Evolutionary conservation across 768 basidiomycete species (phyloP).

Genomic region (Daedalea quercina): DNA sequence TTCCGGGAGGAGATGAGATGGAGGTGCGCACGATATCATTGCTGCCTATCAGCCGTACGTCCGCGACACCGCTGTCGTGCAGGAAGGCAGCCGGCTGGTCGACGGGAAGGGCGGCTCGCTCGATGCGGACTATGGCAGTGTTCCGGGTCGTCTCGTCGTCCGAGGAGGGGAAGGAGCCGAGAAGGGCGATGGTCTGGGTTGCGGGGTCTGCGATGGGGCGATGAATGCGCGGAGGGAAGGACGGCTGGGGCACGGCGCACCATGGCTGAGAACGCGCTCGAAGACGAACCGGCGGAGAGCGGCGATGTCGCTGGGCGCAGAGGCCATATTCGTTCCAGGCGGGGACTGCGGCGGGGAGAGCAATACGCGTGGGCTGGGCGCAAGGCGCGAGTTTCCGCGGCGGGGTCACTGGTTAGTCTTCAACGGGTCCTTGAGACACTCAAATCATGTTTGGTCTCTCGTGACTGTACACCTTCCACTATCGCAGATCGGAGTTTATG

Average conservation of each 20-base stretch:
- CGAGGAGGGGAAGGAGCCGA: slow-evolving; percentile 51
- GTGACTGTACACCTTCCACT: too few relatives aligned
- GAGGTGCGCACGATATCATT: slow-evolving; percentile 59
- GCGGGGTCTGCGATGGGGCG: slow-evolving; percentile 39
- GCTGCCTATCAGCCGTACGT: slow-evolving; percentile 42
- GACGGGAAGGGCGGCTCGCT: slow-evolving; percentile 63
- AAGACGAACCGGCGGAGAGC: slow-evolving; percentile 45
- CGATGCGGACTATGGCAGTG: slow-evolving; percentile 65
- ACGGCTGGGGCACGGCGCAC: slow-evolving; percentile 14
- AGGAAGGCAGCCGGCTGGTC: slow-evolving; percentile 33
- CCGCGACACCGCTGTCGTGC: slow-evolving; percentile 28
- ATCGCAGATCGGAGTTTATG: too few relatives aligned
- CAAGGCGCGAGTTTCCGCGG: too few relatives aligned
- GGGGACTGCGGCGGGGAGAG: too few relatives aligned
- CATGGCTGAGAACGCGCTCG: slow-evolving; percentile 51
- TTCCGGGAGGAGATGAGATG: background rate
- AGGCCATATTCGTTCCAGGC: too few relatives aligned
- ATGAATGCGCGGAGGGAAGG: too few relatives aligned
- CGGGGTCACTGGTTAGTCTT: too few relatives aligned
- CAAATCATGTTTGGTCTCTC: too few relatives aligned
- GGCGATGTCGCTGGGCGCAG: slow-evolving; percentile 1
- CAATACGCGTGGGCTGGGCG: too few relatives aligned
- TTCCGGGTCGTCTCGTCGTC: slow-evolving; percentile 5
- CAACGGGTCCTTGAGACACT: too few relatives aligned
- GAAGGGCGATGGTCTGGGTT: slow-evolving; percentile 54